Evolutionary conservation across 352 stramenopile genomes (phyloP).

Genomic region (Globisporangium cystogenes): DNA sequence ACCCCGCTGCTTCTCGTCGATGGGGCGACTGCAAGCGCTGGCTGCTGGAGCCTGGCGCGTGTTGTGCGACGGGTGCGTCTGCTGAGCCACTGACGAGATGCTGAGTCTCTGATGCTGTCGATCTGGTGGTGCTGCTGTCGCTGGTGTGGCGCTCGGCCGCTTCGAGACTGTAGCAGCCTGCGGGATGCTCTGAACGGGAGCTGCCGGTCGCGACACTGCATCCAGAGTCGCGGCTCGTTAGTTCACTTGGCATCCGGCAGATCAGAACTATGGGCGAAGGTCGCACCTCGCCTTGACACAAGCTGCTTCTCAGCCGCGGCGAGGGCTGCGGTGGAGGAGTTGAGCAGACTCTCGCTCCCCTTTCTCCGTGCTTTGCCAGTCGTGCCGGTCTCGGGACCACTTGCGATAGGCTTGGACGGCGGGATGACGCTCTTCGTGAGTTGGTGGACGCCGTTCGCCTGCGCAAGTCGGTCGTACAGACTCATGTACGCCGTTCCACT

Average conservation of each 20-base stretch:
- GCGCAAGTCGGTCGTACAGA: conserved; percentile 57
- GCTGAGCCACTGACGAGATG: not conserved
- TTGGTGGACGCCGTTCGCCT: conserved; percentile 33
- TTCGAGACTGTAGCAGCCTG: not conserved
- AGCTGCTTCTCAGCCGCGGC: not conserved
- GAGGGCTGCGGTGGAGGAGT: not conserved
- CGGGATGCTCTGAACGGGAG: not conserved
- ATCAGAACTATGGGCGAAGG: not conserved
- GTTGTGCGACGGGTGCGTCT: not conserved
- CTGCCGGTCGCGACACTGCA: conserved; percentile 3
- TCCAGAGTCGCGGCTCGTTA: not conserved
- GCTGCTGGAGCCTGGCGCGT: not conserved
- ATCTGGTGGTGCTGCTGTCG: not conserved
- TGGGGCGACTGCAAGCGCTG: not conserved
- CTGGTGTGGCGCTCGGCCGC: not conserved
- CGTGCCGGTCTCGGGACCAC: not conserved
- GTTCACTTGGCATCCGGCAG: not conserved
- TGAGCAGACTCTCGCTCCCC: not conserved
- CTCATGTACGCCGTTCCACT: conserved; percentile 38
- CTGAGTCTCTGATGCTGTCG: not conserved
- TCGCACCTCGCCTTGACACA: not conserved
- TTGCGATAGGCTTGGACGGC: conserved; percentile 30
- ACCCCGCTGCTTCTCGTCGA: conserved; percentile 61
- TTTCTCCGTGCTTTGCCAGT: conserved; percentile 5
- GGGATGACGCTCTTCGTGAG: conserved; percentile 24